These are phyloP conservation scores for Nyssa sinensis DNA, from an alignment of 148 eudicot genomes.

Conservation along the genomic window DNA sequence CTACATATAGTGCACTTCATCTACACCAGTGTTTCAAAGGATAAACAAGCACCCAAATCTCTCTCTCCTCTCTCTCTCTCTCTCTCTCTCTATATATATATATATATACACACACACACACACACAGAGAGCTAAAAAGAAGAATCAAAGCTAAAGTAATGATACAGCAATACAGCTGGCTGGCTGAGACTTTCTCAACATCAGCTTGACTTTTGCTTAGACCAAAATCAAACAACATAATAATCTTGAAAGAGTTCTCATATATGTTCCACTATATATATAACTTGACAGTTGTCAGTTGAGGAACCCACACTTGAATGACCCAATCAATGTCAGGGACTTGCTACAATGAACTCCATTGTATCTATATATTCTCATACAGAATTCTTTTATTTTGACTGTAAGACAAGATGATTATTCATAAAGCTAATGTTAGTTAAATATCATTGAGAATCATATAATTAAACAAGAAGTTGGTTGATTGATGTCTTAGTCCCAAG, in stretches of 20 bases:
- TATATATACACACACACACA: neutral
- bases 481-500: too few relatives aligned
- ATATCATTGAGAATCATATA: too few relatives aligned
- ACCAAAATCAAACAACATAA: neutral
- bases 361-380: too few relatives aligned
- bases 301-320: neutral
- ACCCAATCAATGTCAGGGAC: neutral
- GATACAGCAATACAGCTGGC: neutral
- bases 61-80: neutral
- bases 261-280: too few relatives aligned
- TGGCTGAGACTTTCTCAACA: neutral
- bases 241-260: neutral
- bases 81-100: neutral
- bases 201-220: neutral
- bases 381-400: too few relatives aligned
- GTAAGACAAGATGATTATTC: too few relatives aligned
- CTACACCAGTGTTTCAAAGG: neutral
- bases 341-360: too few relatives aligned
- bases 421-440: too few relatives aligned
- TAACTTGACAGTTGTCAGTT: neutral
- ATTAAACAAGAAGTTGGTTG: too few relatives aligned
- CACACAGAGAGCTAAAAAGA: too few relatives aligned
- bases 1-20: neutral
- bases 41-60: neutral
- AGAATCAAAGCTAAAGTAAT: neutral